Base-by-base conservation (phyloP, 202 grass and related monocot species). In the Sporobolus alterniflorus region DNA sequence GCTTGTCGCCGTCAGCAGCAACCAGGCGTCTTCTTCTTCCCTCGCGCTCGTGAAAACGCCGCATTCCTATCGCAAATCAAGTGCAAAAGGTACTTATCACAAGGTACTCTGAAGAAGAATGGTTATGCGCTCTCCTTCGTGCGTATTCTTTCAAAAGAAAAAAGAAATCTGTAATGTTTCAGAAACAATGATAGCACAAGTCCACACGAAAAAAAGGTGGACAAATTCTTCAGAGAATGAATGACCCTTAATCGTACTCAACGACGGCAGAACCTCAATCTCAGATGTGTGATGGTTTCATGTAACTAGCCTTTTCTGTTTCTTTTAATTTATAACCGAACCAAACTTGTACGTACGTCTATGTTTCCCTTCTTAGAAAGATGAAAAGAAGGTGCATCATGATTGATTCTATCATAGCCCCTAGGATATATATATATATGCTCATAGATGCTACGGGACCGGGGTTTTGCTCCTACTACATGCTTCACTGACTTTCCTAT, bases 341-440 rank as follows among this genome's bases (percentile, higher is more conserved):
- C 14, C 46, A 46, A 39, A 55, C 26, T 47, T 54, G 5, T 34
- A 36, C 13, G 74, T 32, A 26, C 20, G 36, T 20, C 62, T 9
- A 36, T 20, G 7, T 75, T 82, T 55, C 71, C 25, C 18, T 84
- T 70, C 65, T 84, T 71, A 51, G 31, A 41, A 85, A 78, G 65
- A 49, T 50, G 55, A 64, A 54, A 78, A 63, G 2, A 22, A 70
- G 32, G 47, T 39, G 1, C n/a, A n/a, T 4, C 44, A 42, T 20
- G 44, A 52, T 74, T 54, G 59, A 39, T 65, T 32, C 43, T 9
- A 26, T 17, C 69, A 20, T 76, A 69, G 62, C 39, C 50, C 20
- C 36, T n/a, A n/a, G n/a, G n/a, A n/a, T n/a, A n/a, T n/a, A n/a
- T n/a, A n/a, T n/a, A n/a, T 39, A 39, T 8, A 39, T 39, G 36